A percentile compares a stretch with the other conserved stretches of the same genome.
These are phyloP conservation scores for Oryza punctata DNA, from an alignment of 176 grass and related monocot genomes.

Conservation along the genomic window DNA sequence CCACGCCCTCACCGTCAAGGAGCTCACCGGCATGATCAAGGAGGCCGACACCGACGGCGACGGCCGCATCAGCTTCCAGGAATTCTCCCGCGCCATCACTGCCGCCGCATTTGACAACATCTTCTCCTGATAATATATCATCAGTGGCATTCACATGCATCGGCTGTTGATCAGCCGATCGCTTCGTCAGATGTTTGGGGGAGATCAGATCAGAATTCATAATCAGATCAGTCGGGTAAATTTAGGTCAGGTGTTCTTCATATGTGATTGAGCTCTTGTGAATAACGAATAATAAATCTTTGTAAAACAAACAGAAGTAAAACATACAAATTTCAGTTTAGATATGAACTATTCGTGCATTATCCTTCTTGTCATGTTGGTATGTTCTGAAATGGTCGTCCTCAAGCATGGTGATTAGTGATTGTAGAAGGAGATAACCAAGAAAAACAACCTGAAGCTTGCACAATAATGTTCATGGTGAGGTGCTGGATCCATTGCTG, in stretches of 20 bases:
- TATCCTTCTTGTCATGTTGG: background rate
- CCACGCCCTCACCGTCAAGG: slow-evolving; percentile 75
- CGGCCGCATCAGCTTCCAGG: slow-evolving; percentile 77
- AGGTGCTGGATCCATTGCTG: background rate
- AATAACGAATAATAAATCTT: background rate
- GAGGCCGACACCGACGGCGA: slow-evolving; percentile 92
- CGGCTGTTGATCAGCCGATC: too few species aligned
- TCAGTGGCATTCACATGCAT: too few species aligned
- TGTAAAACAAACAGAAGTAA: background rate
- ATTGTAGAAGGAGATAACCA: background rate
- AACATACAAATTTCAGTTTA: background rate
- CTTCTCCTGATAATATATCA: slow-evolving; percentile 53
- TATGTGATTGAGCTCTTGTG: background rate
- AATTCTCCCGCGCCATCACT: slow-evolving; percentile 92
- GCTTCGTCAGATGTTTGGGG: too few species aligned
- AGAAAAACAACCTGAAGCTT: background rate
- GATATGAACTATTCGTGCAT: background rate
- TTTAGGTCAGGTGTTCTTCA: background rate
- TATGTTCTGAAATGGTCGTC: background rate
- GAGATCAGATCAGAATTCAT: background rate
- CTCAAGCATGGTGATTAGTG: background rate
- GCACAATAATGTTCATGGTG: background rate
- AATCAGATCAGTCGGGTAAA: background rate
- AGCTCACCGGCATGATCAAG: slow-evolving; percentile 98
- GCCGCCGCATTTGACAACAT: slow-evolving; percentile 80